Conservation (phyloP, 2,329 filamentous ascomycete species). For the Fusarium scirpi region DNA sequence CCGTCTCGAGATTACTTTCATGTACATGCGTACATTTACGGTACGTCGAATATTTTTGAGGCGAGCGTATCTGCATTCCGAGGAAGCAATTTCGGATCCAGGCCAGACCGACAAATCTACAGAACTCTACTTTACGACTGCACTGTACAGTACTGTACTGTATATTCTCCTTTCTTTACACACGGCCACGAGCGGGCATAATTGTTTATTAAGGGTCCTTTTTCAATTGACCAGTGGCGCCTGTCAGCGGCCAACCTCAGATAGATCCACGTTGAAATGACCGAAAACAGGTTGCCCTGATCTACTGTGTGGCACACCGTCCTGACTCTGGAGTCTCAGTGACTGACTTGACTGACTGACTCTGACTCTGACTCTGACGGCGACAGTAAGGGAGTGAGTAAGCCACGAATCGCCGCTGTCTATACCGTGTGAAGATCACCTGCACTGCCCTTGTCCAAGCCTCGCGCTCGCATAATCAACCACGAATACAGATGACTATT, state of each 20-base stretch:
- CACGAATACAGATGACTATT: background rate
- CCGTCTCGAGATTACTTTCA: slow-evolving; percentile 17
- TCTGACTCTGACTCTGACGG: background rate
- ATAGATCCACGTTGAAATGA: slow-evolving; percentile 38
- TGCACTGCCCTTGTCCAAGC: slow-evolving; percentile 26
- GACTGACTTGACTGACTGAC: background rate
- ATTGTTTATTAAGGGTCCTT: slow-evolving; percentile 30
- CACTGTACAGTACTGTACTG: background rate
- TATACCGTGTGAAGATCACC: slow-evolving; percentile 12
- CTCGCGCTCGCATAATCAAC: slow-evolving; percentile 21
- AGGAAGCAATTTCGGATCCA: slow-evolving; percentile 42
- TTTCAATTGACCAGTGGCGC: slow-evolving; percentile 38
- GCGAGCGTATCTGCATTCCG: slow-evolving; percentile 28
- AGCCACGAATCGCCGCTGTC: slow-evolving; percentile 13
- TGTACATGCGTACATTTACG: slow-evolving; percentile 6
- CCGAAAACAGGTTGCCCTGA: slow-evolving; percentile 25
- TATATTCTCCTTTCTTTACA: slow-evolving; percentile 16
- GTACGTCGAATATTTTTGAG: slow-evolving; percentile 12
- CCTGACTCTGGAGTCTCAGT: slow-evolving; percentile 9
- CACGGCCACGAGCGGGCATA: slow-evolving; percentile 17
- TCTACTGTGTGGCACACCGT: slow-evolving; percentile 41
- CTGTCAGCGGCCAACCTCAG: slow-evolving; percentile 35
- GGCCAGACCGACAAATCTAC: slow-evolving; percentile 11
- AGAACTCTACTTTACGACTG: background rate
- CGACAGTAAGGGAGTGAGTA: background rate